Evolutionary conservation across 2,329 filamentous ascomycete genomes (phyloP), one percentile per base, ranked within the genome.

Genomic region (Trichoderma guizhouense): DNA sequence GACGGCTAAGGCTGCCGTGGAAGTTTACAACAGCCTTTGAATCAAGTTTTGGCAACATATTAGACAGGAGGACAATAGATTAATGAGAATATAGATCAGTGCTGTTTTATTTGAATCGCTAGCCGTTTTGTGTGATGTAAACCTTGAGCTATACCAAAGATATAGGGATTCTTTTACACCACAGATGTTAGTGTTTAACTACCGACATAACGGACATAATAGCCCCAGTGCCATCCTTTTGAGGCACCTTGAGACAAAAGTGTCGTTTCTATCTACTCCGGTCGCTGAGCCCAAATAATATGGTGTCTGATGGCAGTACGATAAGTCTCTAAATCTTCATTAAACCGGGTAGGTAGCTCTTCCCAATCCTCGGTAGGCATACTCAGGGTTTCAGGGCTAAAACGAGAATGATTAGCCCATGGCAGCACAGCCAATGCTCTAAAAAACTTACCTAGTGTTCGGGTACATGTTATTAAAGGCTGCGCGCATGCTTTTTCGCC

Each of bases 211-310:
- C 18, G 15, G 15, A 1, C 36, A 18, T 39, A 39, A 36, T 36
- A 39, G 36, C 15, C 15, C 15, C 7, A 39, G 36, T 39, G 7
- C 15, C 15, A 39, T 39, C 36, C 36, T 39, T 18, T 39, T 7
- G 7, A 8, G 36, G 18, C 15, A n/a, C 15, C 15, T 11, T 3
- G 11, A 34, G 15, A n/a, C n/a, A n/a, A n/a, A n/a, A n/a, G n/a
- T n/a, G n/a, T n/a, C n/a, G n/a, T n/a, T n/a, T n/a, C n/a, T n/a
- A n/a, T 12, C 32, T 51, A 30, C 7, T 64, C 26, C 2, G 62
- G 62, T 36, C 36, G 26, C 39, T 72, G 71, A 18, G 62, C 62
- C 72, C 71, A 72, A 18, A 72, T 72, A 14, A 72, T 58, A 28
- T 39, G 32, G 21, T 72, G 71, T 34, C 57, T 47, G 15, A 72